phyloP scores from a whole-genome alignment of 2,329 filamentous ascomycete genomes.

The Byssothecium circinans region DNA sequence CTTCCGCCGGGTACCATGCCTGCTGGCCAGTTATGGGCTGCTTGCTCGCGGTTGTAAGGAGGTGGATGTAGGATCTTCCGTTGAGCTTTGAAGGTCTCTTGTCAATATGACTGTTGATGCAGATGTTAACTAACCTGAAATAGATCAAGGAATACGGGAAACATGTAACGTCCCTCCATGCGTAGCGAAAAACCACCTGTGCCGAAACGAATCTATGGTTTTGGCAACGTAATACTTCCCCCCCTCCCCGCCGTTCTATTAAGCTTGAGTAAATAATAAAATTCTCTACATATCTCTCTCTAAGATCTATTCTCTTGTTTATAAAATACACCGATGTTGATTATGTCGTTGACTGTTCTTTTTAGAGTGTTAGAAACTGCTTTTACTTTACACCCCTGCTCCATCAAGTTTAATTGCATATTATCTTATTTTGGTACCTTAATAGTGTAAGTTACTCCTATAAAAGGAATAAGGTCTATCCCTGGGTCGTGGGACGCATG shows the following conservation, averaged over 20 bases:
- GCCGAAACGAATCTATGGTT: slow-evolving; percentile 8
- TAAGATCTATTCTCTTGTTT: neutral
- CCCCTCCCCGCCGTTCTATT: neutral
- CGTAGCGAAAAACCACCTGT: slow-evolving; percentile 11
- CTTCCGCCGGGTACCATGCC: no score
- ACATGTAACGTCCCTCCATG: slow-evolving; percentile 1
- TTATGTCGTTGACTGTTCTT: neutral
- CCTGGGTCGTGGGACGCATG: no score
- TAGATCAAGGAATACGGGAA: no score
- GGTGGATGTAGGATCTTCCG: no score
- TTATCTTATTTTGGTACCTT: neutral
- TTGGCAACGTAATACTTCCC: slow-evolving; percentile 4
- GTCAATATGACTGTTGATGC: no score
- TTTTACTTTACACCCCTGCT: slow-evolving; percentile 3
- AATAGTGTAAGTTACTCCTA: neutral
- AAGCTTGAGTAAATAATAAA: neutral
- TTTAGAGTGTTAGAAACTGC: neutral
- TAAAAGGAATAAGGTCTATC: no score
- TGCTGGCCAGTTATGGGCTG: no score
- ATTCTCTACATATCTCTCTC: slow-evolving; percentile 1
- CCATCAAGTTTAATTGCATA: neutral
- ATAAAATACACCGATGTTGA: neutral
- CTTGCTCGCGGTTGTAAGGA: no score
- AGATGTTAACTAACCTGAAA: no score
- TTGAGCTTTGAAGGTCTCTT: no score